Base-by-base conservation (phyloP, 805 yeast genomes). In the Metschnikowia orientalis region DNA sequence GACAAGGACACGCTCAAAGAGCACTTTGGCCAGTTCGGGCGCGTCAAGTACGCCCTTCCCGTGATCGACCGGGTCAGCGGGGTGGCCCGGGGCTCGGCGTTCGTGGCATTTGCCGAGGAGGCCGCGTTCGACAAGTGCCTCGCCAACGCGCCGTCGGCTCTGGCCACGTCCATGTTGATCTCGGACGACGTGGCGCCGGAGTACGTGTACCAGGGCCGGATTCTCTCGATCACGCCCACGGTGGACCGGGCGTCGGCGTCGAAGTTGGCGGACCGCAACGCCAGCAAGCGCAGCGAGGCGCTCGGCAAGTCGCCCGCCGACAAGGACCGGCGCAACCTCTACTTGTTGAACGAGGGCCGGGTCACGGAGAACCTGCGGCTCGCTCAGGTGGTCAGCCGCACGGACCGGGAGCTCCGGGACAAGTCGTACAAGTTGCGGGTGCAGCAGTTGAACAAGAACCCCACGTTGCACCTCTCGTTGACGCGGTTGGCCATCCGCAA, bases 401-500 rank as follows among this genome's bases (percentile, higher is more conserved):
- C 86, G 14, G 98, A 92, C 50, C 59, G 88, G 67, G 94, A 84
- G 50, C 62, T 90, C 30, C 77, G 98, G 59, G 95, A 89, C 41
- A 80, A 88, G 56, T 86, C 96, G 0, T 87, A 77, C 59, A 73
- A 81, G 45, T 66, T 86, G 53, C 76, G 98, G 61, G 88, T 85
- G 26, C 86, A 86, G 50, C 97, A 90, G 64, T 73, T 92, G 51
- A 80, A 82, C 56, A 84, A 85, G 48, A 92, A 90, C 59, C 95
- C 97, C 12, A 69, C 92, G 8, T 69, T 92, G 52, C 97, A 90
- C 68, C 65, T 92, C 39, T 86, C 96, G n/a, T 65, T 90, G 61
- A 90, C 97, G 1, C 79, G 98, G 67, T 73, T 92, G 56, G 98
- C 98, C 7, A 76, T 92, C 38, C 76, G 98, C 63, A 92, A 92